These are phyloP conservation scores for Mycena pura DNA, from an alignment of 768 basidiomycete genomes.

Conservation along the genomic window DNA sequence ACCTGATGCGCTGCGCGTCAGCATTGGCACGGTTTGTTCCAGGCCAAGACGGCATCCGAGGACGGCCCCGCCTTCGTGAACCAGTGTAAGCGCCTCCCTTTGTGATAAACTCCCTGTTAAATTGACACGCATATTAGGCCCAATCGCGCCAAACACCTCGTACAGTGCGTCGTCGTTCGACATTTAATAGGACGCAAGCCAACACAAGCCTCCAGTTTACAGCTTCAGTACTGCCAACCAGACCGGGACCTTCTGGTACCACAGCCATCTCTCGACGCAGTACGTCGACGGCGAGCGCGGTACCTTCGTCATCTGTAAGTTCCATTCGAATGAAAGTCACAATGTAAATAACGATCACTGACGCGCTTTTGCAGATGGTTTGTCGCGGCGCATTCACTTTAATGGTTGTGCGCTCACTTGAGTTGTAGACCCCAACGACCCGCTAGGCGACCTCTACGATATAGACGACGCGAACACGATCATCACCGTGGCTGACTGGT, in stretches of 20 bases:
- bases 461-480: constrained; percentile 39
- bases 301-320: constrained; percentile 32
- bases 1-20: no score
- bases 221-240: not conserved
- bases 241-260: constrained; percentile 8
- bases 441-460: constrained; percentile 37
- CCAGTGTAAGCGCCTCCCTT: not conserved
- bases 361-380: not conserved
- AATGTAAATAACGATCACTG: not conserved
- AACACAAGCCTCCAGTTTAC: not conserved
- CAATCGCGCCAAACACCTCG: not conserved
- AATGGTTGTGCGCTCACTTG: not conserved
- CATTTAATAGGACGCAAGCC: no score
- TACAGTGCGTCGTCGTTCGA: not conserved
- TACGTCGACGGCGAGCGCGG: constrained; percentile 35
- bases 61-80: constrained; percentile 31
- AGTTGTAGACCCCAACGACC: constrained; percentile 35
- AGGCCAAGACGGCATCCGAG: not conserved
- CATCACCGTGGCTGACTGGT: constrained; percentile 33
- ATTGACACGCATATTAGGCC: not conserved
- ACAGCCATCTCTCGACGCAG: constrained; percentile 31
- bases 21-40: constrained; percentile 5
- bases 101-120: not conserved
- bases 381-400: constrained; percentile 15
- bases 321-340: not conserved